A percentile compares a stretch with the other conserved stretches of the same genome.
These are phyloP conservation scores for Pistacia integerrima DNA, from an alignment of 345 rosid species.

Conservation along the genomic window DNA sequence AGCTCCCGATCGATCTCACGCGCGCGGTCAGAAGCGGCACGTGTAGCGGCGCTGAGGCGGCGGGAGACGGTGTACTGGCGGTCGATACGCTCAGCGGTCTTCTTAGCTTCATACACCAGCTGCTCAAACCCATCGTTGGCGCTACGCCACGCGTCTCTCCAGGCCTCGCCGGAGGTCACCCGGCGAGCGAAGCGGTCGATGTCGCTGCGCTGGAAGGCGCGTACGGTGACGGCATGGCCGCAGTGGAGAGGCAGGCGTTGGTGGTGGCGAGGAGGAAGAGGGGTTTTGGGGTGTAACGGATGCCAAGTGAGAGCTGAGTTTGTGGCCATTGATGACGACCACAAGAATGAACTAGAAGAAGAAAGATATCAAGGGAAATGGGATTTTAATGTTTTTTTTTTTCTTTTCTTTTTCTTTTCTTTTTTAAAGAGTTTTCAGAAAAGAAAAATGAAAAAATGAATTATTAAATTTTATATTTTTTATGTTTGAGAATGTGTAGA, in stretches of 20 bases:
- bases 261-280: neutral
- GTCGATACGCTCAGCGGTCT: slow-evolving; percentile 78
- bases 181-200: slow-evolving; percentile 58
- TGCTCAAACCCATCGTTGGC: slow-evolving; percentile 89
- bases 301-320: neutral
- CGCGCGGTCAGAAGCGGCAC: slow-evolving; percentile 62
- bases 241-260: neutral
- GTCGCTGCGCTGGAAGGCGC: slow-evolving; percentile 63
- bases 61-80: slow-evolving; percentile 78
- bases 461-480: too few relatives aligned
- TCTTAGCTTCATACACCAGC: slow-evolving; percentile 78
- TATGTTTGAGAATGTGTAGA: too few relatives aligned
- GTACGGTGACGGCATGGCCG: slow-evolving; percentile 7
- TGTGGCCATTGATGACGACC: slow-evolving; percentile 17
- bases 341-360: neutral
- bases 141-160: slow-evolving; percentile 75
- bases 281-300: slow-evolving; percentile 15
- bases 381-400: too few relatives aligned
- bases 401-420: too few relatives aligned
- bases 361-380: too few relatives aligned
- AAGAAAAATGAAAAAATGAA: too few relatives aligned
- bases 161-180: slow-evolving; percentile 65
- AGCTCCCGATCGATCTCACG: slow-evolving; percentile 79
- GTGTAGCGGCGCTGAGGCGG: slow-evolving; percentile 54
- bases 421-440: too few relatives aligned